phyloP scores from a whole-genome alignment of 2,329 filamentous ascomycete genomes.

The Cladophialophora bantiana region DNA sequence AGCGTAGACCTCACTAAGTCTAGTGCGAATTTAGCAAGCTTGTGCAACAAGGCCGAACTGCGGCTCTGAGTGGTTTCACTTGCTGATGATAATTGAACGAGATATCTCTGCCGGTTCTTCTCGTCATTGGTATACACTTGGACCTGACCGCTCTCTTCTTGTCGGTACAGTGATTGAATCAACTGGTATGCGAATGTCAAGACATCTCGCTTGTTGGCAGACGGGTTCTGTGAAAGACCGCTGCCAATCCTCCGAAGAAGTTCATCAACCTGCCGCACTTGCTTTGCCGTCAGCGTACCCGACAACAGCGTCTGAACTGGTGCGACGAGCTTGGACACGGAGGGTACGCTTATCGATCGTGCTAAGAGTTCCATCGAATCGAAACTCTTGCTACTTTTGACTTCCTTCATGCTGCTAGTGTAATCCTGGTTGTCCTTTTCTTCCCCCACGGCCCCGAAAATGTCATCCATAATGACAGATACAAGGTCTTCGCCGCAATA shows the following conservation, averaged over 20 bases:
- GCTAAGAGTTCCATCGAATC: conserved; percentile 96
- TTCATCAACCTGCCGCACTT: conserved; percentile 89
- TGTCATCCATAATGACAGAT: conserved; percentile 92
- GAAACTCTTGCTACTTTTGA: conserved; percentile 97
- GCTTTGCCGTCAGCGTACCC: conserved; percentile 82
- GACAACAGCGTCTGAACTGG: conserved; percentile 80
- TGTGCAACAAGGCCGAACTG: conserved; percentile 77
- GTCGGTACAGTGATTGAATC: conserved; percentile 82
- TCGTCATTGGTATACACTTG: conserved; percentile 57
- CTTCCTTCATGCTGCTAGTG: conserved; percentile 92
- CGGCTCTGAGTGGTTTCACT: conserved; percentile 61
- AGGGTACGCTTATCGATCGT: conserved; percentile 76
- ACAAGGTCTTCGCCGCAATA: conserved; percentile 83
- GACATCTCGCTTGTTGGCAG: conserved; percentile 78
- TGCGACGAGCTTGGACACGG: conserved; percentile 75
- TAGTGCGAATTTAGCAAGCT: conserved; percentile 84
- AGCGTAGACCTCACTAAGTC: conserved; percentile 86
- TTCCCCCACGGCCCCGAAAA: conserved; percentile 88
- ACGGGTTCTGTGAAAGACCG: conserved; percentile 82
- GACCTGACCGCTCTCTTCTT: conserved; percentile 55
- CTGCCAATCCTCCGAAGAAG: conserved; percentile 81
- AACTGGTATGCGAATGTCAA: conserved; percentile 96
- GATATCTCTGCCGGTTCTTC: conserved; percentile 73
- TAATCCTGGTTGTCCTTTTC: conserved; percentile 98
- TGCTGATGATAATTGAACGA: conserved; percentile 77